phyloP scores from a whole-genome alignment of 176 grass and related monocot genomes.

The Chrysopogon serrulatus region DNA sequence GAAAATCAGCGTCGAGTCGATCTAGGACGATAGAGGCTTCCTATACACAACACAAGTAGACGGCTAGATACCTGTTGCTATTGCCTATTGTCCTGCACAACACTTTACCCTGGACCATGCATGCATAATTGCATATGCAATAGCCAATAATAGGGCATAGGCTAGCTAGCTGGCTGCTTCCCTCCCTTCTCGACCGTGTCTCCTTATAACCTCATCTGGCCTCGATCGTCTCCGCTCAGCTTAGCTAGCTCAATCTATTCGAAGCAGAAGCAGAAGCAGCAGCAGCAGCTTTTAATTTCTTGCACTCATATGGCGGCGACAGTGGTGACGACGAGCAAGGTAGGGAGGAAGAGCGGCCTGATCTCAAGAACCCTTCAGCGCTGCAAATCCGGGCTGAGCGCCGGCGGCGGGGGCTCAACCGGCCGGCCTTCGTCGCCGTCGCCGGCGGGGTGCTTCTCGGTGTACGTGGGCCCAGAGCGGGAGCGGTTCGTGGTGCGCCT shows the following conservation, averaged over 20 bases:
- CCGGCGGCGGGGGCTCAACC: neutral
- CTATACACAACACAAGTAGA: too few relatives aligned
- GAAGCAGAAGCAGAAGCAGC: neutral
- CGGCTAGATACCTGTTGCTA: neutral
- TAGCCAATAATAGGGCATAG: too few relatives aligned
- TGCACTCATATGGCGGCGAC: neutral
- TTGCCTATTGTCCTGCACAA: neutral
- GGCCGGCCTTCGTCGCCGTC: neutral
- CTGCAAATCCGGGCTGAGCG: slow-evolving; percentile 35
- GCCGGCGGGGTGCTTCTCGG: slow-evolving; percentile 65
- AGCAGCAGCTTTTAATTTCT: neutral
- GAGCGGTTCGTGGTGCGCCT: slow-evolving; percentile 66
- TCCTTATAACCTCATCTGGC: too few relatives aligned
- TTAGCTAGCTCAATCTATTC: neutral
- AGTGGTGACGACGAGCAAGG: slow-evolving; percentile 18
- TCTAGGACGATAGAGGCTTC: neutral
- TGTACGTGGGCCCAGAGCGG: slow-evolving; percentile 66
- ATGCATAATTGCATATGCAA: neutral
- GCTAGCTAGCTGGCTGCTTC: neutral
- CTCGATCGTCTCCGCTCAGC: neutral
- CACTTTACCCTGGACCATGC: neutral
- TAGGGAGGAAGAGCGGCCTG: slow-evolving; percentile 33
- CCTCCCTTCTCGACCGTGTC: too few relatives aligned
- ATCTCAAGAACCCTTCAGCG: slow-evolving; percentile 49
- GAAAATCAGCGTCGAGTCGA: neutral